A percentile compares a stretch with the other conserved stretches of the same genome.
These are phyloP conservation scores for Plectosphaerella cucumerina DNA, from an alignment of 2,329 filamentous ascomycete genomes.

Conservation along the genomic window DNA sequence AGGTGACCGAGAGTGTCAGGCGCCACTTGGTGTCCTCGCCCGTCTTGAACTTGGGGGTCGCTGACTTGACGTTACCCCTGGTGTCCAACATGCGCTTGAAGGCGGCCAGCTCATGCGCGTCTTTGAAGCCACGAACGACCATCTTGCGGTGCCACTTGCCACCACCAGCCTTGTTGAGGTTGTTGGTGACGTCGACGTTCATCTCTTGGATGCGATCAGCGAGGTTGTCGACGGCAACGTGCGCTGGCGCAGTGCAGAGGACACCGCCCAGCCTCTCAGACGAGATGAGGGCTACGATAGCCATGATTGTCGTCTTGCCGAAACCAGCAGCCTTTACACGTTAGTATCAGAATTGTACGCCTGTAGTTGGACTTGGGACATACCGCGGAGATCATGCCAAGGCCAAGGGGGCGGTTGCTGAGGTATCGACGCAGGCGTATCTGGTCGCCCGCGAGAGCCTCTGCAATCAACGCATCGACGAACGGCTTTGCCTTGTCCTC, in stretches of 20 bases:
- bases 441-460: neutral
- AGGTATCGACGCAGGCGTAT: neutral
- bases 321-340: constrained; percentile 9
- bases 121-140: constrained; percentile 5
- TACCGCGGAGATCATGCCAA: neutral
- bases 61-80: neutral
- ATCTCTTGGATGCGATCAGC: neutral
- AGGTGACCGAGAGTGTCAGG: constrained; percentile 3
- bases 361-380: neutral
- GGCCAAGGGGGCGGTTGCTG: neutral
- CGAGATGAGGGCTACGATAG: constrained; percentile 6
- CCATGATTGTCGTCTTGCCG: constrained; percentile 9
- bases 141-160: neutral
- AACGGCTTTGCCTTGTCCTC: neutral
- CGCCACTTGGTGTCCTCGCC: neutral
- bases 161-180: neutral
- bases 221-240: constrained; percentile 13
- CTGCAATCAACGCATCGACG: neutral
- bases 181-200: neutral
- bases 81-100: constrained; percentile 1
- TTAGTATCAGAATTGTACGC: neutral
- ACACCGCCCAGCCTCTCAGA: constrained; percentile 4
- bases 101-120: constrained; percentile 1
- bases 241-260: constrained; percentile 9
- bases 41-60: neutral